phyloP scores from a whole-genome alignment of 768 basidiomycete species.

The Ramaria sp. region DNA sequence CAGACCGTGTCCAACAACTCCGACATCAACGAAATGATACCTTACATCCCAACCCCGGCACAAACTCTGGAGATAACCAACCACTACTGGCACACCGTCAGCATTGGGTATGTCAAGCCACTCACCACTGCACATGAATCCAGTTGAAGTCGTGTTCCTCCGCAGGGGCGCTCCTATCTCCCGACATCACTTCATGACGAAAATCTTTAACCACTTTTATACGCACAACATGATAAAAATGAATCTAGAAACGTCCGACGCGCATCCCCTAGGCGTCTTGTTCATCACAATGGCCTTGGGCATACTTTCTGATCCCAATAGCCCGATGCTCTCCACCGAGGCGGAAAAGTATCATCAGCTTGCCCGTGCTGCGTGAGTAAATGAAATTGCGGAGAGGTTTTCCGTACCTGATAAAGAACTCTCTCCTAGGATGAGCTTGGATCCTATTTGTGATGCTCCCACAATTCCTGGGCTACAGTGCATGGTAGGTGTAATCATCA shows the following conservation, averaged over 20 bases:
- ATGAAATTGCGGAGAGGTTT: background rate
- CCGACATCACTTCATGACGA: background rate
- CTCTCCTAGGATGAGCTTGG: background rate
- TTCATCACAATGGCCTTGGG: constrained; percentile 4
- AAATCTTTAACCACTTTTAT: background rate
- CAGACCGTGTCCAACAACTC: background rate
- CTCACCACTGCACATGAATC: background rate
- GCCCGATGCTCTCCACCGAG: background rate
- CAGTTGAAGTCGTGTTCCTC: background rate
- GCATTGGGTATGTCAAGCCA: background rate
- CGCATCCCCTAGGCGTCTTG: background rate
- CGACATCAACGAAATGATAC: background rate
- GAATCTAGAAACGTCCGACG: background rate
- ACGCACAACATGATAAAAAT: background rate
- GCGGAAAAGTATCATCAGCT: constrained; percentile 6
- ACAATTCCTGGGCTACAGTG: constrained; percentile 2
- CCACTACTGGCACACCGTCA: background rate
- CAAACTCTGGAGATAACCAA: background rate
- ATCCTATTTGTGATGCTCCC: constrained; percentile 2
- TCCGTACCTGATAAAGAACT: background rate
- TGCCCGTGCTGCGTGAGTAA: constrained; percentile 2
- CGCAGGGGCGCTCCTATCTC: background rate
- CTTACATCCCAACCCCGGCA: background rate
- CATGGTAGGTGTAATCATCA: background rate
- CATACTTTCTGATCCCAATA: background rate